These are phyloP conservation scores for Ceriops decandra DNA, from an alignment of 345 rosid genomes.

Conservation along the genomic window DNA sequence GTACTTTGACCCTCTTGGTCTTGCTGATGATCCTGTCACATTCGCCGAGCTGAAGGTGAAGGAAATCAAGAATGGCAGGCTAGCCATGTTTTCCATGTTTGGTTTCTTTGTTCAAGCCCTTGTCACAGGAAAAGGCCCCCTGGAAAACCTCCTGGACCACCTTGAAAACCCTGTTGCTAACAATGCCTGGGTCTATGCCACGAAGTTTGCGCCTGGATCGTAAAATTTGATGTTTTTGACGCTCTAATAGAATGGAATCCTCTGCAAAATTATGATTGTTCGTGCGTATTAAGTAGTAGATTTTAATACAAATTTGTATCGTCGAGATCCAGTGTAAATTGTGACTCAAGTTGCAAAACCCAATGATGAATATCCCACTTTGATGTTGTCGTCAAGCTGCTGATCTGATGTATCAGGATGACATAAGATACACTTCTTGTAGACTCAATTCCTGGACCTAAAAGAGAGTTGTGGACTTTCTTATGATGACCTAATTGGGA, in stretches of 20 bases:
- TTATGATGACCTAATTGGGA: neutral
- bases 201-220: constrained; percentile 86
- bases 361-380: no score
- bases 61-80: constrained; percentile 91
- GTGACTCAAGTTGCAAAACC: neutral
- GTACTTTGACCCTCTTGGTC: constrained; percentile 86
- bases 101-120: constrained; percentile 97
- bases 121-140: constrained; percentile 92
- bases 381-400: no score
- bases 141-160: constrained; percentile 90
- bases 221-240: constrained; percentile 21
- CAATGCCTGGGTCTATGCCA: constrained; percentile 97
- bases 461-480: neutral
- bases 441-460: no score
- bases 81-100: constrained; percentile 98
- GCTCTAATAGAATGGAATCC: neutral
- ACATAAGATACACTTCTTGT: no score
- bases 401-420: no score
- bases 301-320: neutral
- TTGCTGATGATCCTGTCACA: constrained; percentile 76
- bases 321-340: constrained; percentile 17
- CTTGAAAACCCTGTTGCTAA: constrained; percentile 90
- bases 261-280: neutral
- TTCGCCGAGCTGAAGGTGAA: constrained; percentile 96
- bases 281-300: constrained; percentile 5